phyloP scores from a whole-genome alignment of 257 asterid genomes.

The Pogostemon cablin region DNA sequence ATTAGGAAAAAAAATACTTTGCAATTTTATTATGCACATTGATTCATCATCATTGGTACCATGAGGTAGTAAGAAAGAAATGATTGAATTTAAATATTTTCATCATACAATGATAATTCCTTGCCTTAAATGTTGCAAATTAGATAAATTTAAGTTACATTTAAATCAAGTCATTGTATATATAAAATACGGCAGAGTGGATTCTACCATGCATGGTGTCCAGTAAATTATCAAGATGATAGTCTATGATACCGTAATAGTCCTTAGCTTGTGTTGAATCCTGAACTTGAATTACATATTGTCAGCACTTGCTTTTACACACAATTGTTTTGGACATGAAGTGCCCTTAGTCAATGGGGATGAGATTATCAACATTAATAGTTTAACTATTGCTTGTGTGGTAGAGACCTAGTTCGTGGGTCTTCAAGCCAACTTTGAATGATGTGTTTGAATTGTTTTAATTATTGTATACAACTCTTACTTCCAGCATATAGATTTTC shows the following conservation, averaged over 20 bases:
- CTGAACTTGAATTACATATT: neutral
- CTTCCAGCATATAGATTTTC: neutral
- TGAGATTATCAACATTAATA: neutral
- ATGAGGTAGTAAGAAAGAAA: slow-evolving; percentile 7
- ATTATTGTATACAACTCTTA: neutral
- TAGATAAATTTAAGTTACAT: neutral
- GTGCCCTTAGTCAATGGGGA: neutral
- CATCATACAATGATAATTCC: neutral
- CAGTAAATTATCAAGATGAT: neutral
- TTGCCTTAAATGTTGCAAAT: neutral
- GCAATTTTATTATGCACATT: neutral
- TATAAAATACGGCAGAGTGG: neutral
- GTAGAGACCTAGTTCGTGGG: neutral
- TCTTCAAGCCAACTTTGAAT: neutral
- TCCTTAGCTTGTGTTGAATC: neutral
- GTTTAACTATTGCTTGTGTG: neutral
- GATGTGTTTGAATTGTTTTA: neutral
- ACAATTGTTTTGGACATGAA: slow-evolving; percentile 1
- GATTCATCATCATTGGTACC: neutral
- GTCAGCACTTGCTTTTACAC: neutral
- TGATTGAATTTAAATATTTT: slow-evolving; percentile 3
- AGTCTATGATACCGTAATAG: neutral
- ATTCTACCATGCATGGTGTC: neutral
- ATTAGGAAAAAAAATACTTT: neutral
- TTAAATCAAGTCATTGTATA: neutral